Evolutionary conservation across 805 yeast species (phyloP).

Genomic region (Soucietia sequanensis): DNA sequence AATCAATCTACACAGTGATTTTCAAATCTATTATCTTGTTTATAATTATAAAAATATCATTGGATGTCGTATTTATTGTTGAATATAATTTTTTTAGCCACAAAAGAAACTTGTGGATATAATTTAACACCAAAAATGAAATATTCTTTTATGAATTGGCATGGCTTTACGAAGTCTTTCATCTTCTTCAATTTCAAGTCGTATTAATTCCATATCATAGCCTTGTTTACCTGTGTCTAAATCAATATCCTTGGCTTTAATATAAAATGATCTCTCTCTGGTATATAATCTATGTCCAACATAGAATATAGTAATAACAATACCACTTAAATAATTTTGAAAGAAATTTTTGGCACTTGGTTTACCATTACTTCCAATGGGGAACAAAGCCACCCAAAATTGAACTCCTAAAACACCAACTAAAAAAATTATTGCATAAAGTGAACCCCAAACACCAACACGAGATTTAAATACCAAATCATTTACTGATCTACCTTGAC

Average conservation of each 20-base stretch:
- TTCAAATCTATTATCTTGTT: no score
- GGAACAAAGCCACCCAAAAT: conserved; percentile 29
- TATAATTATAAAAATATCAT: no score
- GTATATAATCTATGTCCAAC: conserved; percentile 6
- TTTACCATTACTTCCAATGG: conserved; percentile 14
- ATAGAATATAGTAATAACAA: conserved; percentile 30
- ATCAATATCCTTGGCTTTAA: conserved; percentile 24
- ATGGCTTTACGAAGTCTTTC: no score
- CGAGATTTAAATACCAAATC: conserved; percentile 35
- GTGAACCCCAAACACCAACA: conserved; percentile 37
- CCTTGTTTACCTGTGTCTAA: conserved; percentile 27
- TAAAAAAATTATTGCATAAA: conserved; percentile 26
- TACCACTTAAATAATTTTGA: conserved; percentile 33
- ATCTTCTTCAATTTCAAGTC: conserved; percentile 4
- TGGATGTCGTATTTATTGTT: no score
- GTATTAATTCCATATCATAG: background rate
- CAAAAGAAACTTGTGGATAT: no score
- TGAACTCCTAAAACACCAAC: conserved; percentile 23
- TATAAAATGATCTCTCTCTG: conserved; percentile 9
- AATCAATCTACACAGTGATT: no score
- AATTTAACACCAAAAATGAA: conserved; percentile 8
- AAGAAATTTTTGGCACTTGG: conserved; percentile 35
- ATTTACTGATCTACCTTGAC: conserved; percentile 31
- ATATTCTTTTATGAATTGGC: conserved; percentile 3
- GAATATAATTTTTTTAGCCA: background rate